Base-by-base conservation (phyloP, 148 eudicot species). In the Drosera capensis region DNA sequence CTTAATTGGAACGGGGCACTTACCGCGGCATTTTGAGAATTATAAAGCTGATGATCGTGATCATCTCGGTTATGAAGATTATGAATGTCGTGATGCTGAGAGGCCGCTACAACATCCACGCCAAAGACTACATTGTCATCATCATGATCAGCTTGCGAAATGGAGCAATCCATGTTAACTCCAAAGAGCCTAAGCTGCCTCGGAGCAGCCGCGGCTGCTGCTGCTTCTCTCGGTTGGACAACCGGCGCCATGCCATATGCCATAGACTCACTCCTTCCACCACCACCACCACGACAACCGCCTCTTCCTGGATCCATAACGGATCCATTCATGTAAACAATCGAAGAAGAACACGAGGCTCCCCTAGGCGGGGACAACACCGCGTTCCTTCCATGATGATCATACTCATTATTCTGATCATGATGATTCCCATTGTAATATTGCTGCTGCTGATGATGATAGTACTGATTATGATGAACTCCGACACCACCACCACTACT, bases 131-230 rank as follows among this genome's bases (percentile, higher is more conserved):
- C 38, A 15, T 15, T 9, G 38, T 34, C 38, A 34, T 34, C 38
- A 34, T 55, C 72, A 4, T 28, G 31, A 50, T 68, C 67, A 5
- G 59, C 24, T 21, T 45, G 49, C 17, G 71, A 53, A 17, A 70
- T 62, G 57, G 82, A 73, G 52, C 81, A 84, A 25, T 86, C 96
- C 96, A 87, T 87, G 65, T 87, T 87, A 30, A 82, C 96, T 14
- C 96, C 96, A 41, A 87, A 87, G 46, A 87, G 46, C 70, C 96
- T 74, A 0, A 87, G 67, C 36, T 90, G 55, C 78, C 79, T 87
- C 7, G 81, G 72, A 20, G 94, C 75, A 35, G 85, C 71, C n/a
- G 2, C 9, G 31, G 6, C 31, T 47, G 71, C 73, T 7, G 6
- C 31, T 28, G 4, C 9, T 4, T 84, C 82, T 34, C 68, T 86